These are phyloP conservation scores for Nannochloris sp. DNA, from an alignment of 139 green algal species.

Conservation along the genomic window DNA sequence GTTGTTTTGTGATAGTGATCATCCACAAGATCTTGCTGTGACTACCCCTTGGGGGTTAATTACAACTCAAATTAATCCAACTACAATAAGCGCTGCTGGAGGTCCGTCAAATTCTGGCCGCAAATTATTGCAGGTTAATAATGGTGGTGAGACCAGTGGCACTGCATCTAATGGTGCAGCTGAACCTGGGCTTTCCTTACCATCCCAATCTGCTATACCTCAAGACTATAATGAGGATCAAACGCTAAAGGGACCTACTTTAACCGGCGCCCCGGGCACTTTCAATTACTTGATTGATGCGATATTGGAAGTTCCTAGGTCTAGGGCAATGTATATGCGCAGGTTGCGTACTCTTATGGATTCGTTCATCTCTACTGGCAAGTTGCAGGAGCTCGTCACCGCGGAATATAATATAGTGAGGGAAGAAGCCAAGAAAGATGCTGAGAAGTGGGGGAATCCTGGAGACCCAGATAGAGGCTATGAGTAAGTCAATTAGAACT, in stretches of 20 bases:
- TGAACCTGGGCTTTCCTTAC: conserved; percentile 2
- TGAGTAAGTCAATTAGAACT: neutral
- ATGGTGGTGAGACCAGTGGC: neutral
- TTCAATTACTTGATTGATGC: conserved; percentile 85
- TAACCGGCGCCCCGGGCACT: conserved; percentile 43
- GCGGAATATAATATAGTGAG: conserved; percentile 38
- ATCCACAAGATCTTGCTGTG: conserved; percentile 58
- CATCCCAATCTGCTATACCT: conserved; percentile 14
- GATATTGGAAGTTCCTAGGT: conserved; percentile 53
- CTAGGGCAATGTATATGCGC: conserved; percentile 77
- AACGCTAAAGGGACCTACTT: neutral
- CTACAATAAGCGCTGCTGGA: neutral
- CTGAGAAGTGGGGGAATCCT: conserved; percentile 38
- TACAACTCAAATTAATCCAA: conserved; percentile 7
- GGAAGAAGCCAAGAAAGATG: conserved; percentile 42
- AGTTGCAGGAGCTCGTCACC: conserved; percentile 36
- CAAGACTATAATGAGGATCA: conserved; percentile 9
- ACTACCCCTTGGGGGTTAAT: conserved; percentile 48
- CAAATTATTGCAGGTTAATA: neutral
- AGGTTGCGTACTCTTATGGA: conserved; percentile 77
- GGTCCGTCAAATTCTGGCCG: conserved; percentile 15
- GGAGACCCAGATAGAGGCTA: conserved; percentile 45
- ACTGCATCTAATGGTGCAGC: conserved; percentile 3
- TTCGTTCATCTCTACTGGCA: conserved; percentile 33
- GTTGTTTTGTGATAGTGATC: conserved; percentile 75